A percentile compares a stretch with the other conserved stretches of the same genome.
Conservation (phyloP, 306 rosid genomes). For the Albizia julibrissin region DNA sequence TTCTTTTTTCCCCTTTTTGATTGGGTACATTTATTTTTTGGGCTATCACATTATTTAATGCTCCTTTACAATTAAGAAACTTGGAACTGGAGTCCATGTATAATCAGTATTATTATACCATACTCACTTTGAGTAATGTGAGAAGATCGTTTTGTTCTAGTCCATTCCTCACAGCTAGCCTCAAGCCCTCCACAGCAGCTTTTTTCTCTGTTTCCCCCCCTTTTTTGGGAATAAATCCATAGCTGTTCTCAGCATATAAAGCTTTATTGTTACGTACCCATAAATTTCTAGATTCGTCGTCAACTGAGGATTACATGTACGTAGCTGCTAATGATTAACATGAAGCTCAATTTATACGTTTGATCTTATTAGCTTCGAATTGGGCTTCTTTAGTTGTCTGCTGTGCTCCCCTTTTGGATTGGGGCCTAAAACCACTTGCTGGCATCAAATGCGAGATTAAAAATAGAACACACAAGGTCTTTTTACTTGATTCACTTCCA, state of each 20-base stretch:
- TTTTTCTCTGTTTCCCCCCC: background rate
- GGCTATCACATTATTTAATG: background rate
- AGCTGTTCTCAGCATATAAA: background rate
- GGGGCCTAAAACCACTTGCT: background rate
- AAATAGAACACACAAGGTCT: background rate
- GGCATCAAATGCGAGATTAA: background rate
- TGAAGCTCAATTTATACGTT: background rate
- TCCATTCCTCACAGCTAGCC: background rate
- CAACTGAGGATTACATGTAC: background rate
- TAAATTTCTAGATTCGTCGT: background rate
- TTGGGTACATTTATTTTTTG: background rate
- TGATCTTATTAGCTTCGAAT: background rate
- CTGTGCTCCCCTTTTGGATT: background rate
- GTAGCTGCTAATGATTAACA: background rate
- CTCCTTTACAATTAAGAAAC: conserved; percentile 34
- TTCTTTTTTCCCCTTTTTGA: background rate
- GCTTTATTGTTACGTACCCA: background rate
- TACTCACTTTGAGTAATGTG: background rate
- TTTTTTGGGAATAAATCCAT: background rate
- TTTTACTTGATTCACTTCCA: conserved; percentile 15
- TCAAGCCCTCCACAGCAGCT: background rate
- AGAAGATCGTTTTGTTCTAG: background rate
- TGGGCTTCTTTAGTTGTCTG: background rate
- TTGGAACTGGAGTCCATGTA: background rate
- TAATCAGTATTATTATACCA: background rate